phyloP scores from a whole-genome alignment of 1,284 basidiomycete genomes.

The Testicularia cyperi region DNA sequence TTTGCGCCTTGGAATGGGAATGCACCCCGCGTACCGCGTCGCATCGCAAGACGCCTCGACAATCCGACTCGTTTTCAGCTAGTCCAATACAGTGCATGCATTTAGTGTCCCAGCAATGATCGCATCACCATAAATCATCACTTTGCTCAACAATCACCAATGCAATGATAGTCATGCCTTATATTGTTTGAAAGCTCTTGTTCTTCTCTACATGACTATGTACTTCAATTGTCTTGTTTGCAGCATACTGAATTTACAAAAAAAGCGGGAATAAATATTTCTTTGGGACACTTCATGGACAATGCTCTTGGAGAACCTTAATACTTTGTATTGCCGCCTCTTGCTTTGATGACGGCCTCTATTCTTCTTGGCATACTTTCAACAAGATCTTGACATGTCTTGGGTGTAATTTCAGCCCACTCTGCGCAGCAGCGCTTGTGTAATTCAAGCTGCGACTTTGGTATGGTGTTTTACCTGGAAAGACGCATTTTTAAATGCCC shows the following conservation, averaged over 20 bases:
- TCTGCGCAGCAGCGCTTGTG: not conserved
- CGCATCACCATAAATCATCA: too few species aligned
- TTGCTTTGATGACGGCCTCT: conserved; percentile 7
- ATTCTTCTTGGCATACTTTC: conserved; percentile 13
- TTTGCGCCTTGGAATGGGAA: too few species aligned
- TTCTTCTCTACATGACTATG: not conserved
- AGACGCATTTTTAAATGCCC: conserved; percentile 2
- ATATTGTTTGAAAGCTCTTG: not conserved
- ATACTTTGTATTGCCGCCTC: conserved; percentile 14
- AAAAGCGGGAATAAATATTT: not conserved
- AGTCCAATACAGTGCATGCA: too few species aligned
- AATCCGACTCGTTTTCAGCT: too few species aligned
- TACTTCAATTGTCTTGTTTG: not conserved
- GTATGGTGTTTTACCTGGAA: conserved; percentile 1
- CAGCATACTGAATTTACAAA: not conserved
- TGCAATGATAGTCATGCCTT: too few species aligned
- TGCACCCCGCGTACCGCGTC: too few species aligned
- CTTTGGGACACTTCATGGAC: not conserved
- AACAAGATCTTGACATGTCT: conserved; percentile 2
- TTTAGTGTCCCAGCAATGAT: too few species aligned
- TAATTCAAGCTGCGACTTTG: not conserved
- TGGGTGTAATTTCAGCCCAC: conserved; percentile 3
- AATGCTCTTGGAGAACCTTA: too few species aligned
- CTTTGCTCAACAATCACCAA: too few species aligned
- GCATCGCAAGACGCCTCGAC: too few species aligned